Conservation (phyloP, 2,329 filamentous ascomycete species). For the Penicillium capsulatum region DNA sequence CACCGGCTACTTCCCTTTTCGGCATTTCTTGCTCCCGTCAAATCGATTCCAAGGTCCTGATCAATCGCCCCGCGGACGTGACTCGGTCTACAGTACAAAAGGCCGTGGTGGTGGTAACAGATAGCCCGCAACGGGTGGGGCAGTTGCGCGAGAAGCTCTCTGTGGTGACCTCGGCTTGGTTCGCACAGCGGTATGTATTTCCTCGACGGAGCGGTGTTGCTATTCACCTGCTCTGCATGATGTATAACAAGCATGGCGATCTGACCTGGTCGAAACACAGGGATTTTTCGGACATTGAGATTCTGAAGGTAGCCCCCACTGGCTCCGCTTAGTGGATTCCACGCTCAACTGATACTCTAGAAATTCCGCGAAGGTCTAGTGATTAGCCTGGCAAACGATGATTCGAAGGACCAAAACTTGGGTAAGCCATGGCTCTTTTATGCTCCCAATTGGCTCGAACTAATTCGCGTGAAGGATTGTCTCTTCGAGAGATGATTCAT, state of each 20-base stretch:
- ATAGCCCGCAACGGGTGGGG: constrained; percentile 84
- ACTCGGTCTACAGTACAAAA: constrained; percentile 98
- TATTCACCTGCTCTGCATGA: background rate
- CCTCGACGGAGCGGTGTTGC: no score
- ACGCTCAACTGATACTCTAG: constrained; percentile 36
- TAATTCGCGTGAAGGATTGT: constrained; percentile 50
- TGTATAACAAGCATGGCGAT: background rate
- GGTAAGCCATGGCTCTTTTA: constrained; percentile 52
- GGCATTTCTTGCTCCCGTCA: constrained; percentile 94
- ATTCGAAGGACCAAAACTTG: constrained; percentile 79
- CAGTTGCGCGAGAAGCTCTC: constrained; percentile 84
- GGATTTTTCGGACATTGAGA: constrained; percentile 88
- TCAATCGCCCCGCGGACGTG: constrained; percentile 78
- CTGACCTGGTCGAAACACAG: constrained; percentile 31
- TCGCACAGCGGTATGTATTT: constrained; percentile 67
- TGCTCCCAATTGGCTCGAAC: background rate
- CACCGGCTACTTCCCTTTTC: constrained; percentile 75
- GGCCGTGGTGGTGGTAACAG: constrained; percentile 90
- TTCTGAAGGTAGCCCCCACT: constrained; percentile 56
- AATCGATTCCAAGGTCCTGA: constrained; percentile 72
- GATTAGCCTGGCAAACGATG: constrained; percentile 55
- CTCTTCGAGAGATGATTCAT: constrained; percentile 82
- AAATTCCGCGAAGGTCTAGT: constrained; percentile 85
- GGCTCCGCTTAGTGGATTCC: background rate
- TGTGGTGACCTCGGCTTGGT: constrained; percentile 93